Conservation (phyloP, 192 early-diverging fungal genomes). For the Funneliformis mosseae region DNA sequence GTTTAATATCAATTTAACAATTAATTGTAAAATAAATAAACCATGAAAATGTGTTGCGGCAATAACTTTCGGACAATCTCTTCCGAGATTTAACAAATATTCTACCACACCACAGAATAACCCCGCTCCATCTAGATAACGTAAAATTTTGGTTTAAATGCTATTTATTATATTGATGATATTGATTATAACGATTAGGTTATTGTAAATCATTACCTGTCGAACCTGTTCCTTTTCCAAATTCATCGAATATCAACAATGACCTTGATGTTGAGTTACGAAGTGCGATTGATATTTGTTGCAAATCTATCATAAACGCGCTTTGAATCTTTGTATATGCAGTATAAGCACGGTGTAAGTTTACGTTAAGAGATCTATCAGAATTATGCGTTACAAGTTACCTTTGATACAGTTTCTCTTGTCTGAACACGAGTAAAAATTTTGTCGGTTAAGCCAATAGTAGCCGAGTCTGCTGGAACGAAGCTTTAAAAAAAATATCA, state of each 20-base stretch:
- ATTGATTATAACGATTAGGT: neutral
- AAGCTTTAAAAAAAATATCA: constrained; percentile 49
- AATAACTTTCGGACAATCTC: constrained; percentile 66
- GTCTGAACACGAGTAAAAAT: constrained; percentile 79
- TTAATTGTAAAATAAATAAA: constrained; percentile 24
- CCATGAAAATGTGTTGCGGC: constrained; percentile 91
- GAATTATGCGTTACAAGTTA: constrained; percentile 8
- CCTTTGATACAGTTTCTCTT: constrained; percentile 66
- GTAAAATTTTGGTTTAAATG: neutral
- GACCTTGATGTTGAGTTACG: constrained; percentile 53
- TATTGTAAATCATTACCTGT: constrained; percentile 42
- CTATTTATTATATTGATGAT: neutral
- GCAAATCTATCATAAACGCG: constrained; percentile 72
- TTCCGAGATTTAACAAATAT: constrained; percentile 49
- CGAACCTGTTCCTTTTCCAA: constrained; percentile 77
- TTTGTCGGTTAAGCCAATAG: constrained; percentile 76
- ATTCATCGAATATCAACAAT: constrained; percentile 78
- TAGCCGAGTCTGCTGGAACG: constrained; percentile 75
- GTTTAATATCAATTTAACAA: too few relatives aligned
- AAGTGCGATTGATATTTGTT: constrained; percentile 61
- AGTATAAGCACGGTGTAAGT: neutral
- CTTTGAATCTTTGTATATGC: constrained; percentile 56
- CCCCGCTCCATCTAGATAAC: constrained; percentile 69
- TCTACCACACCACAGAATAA: constrained; percentile 75
- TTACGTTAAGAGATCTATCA: neutral